Conservation (phyloP, 2,329 filamentous ascomycete genomes). For the Lachnellula suecica region DNA sequence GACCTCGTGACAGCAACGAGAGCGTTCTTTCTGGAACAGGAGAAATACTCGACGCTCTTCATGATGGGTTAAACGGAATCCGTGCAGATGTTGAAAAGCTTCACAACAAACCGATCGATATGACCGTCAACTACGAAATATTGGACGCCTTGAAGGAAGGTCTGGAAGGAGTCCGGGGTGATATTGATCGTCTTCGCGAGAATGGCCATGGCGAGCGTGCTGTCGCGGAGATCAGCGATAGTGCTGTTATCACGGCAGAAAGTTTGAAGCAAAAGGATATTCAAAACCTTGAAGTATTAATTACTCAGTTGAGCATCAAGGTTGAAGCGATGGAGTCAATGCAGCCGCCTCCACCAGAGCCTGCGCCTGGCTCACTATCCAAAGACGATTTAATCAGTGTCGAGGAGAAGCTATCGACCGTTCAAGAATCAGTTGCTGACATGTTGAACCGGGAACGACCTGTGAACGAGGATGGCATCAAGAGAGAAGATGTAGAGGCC, state of each 20-base stretch:
- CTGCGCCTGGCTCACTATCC: slow-evolving; percentile 40
- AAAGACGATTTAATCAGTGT: slow-evolving; percentile 55
- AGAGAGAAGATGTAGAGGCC: slow-evolving; percentile 82
- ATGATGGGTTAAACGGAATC: slow-evolving; percentile 80
- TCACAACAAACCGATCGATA: slow-evolving; percentile 74
- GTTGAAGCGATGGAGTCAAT: slow-evolving; percentile 72
- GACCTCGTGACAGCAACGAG: slow-evolving; percentile 28
- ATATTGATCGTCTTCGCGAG: slow-evolving; percentile 77
- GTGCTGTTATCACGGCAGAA: slow-evolving; percentile 49
- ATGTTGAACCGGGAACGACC: slow-evolving; percentile 42
- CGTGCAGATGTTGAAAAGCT: slow-evolving; percentile 75
- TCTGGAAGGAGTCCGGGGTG: slow-evolving; percentile 69
- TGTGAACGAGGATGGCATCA: slow-evolving; percentile 49
- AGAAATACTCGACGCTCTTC: slow-evolving; percentile 85
- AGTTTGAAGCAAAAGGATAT: slow-evolving; percentile 69
- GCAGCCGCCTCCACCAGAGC: slow-evolving; percentile 42
- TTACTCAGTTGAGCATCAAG: slow-evolving; percentile 80
- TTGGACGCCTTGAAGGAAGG: slow-evolving; percentile 85
- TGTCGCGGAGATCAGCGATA: slow-evolving; percentile 50
- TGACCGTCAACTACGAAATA: slow-evolving; percentile 86
- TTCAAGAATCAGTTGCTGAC: slow-evolving; percentile 60
- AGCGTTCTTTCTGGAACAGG: slow-evolving; percentile 60
- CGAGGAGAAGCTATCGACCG: slow-evolving; percentile 50
- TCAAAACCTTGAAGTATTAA: slow-evolving; percentile 80
- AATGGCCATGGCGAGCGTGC: slow-evolving; percentile 45